Evolutionary conservation across 805 yeast genomes (phyloP).

Genomic region (Myxozyma neotropica): DNA sequence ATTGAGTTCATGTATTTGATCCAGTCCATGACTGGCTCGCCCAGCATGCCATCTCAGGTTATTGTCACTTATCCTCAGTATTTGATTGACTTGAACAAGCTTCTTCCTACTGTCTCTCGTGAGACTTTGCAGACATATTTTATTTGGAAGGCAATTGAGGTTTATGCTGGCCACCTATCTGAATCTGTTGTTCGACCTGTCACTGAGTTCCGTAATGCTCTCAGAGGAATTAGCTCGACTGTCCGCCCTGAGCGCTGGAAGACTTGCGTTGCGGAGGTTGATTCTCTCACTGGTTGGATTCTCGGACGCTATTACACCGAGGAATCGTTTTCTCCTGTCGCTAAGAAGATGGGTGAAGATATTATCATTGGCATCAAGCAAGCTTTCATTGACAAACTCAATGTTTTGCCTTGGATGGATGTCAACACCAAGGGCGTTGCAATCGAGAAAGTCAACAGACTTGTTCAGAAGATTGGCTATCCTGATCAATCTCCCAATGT

Average conservation of each 20-base stretch:
- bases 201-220: conserved; percentile 27
- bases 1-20: conserved; percentile 23
- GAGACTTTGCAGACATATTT: conserved; percentile 34
- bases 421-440: conserved; percentile 30
- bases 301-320: conserved; percentile 33
- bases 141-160: conserved; percentile 34
- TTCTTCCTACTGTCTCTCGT: conserved; percentile 23
- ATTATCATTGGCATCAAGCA: conserved; percentile 30
- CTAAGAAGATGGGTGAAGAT: conserved; percentile 32
- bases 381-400: conserved; percentile 27
- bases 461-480: conserved; percentile 35
- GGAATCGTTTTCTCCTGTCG: conserved; percentile 29
- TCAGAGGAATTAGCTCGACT: conserved; percentile 28
- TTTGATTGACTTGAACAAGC: conserved; percentile 22
- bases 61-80: conserved; percentile 32
- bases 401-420: conserved; percentile 33
- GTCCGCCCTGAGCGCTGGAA: conserved; percentile 33
- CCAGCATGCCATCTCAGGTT: conserved; percentile 17
- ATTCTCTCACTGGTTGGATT: conserved; percentile 33
- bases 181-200: conserved; percentile 24
- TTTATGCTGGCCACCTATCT: conserved; percentile 28
- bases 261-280: conserved; percentile 33
- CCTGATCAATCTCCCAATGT: conserved; percentile 30
- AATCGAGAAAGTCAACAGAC: conserved; percentile 27
- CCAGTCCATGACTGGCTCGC: conserved; percentile 19